phyloP scores from a whole-genome alignment of 192 early-diverging fungal genomes.

The Thamnidium elegans region DNA sequence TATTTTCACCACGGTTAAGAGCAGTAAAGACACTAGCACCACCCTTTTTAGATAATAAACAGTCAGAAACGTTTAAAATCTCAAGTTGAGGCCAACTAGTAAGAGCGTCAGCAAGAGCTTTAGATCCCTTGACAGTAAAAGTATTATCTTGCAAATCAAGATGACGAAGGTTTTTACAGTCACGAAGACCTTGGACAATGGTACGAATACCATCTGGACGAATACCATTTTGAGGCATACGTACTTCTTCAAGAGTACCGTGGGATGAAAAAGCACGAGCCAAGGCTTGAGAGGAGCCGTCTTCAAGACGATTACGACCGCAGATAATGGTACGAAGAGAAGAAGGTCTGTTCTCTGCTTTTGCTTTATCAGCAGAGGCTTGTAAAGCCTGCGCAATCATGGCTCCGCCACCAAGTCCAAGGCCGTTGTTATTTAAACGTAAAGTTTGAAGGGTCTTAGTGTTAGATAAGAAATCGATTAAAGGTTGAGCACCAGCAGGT shows the following conservation, averaged over 20 bases:
- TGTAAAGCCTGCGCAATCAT: slow-evolving; percentile 83
- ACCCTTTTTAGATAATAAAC: slow-evolving; percentile 77
- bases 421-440: slow-evolving; percentile 95
- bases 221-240: slow-evolving; percentile 97
- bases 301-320: slow-evolving; percentile 94
- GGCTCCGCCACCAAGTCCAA: slow-evolving; percentile 87
- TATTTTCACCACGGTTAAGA: slow-evolving; percentile 55
- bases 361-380: slow-evolving; percentile 70
- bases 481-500: slow-evolving; percentile 85
- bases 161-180: slow-evolving; percentile 64
- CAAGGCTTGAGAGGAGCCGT: slow-evolving; percentile 70
- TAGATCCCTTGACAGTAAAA: slow-evolving; percentile 78
- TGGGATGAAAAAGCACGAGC: slow-evolving; percentile 81
- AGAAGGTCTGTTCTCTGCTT: slow-evolving; percentile 56
- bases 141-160: slow-evolving; percentile 98
- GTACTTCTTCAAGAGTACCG: slow-evolving; percentile 72
- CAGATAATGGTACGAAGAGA: slow-evolving; percentile 79
- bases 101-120: slow-evolving; percentile 74
- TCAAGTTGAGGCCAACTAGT: slow-evolving; percentile 76
- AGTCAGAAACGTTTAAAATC: slow-evolving; percentile 86
- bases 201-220: slow-evolving; percentile 89
- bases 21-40: slow-evolving; percentile 62
- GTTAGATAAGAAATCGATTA: slow-evolving; percentile 81
- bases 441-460: slow-evolving; percentile 79
- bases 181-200: slow-evolving; percentile 63